These are phyloP conservation scores for Aureobasidium sp. DNA, from an alignment of 2,329 filamentous ascomycete genomes.

Conservation along the genomic window DNA sequence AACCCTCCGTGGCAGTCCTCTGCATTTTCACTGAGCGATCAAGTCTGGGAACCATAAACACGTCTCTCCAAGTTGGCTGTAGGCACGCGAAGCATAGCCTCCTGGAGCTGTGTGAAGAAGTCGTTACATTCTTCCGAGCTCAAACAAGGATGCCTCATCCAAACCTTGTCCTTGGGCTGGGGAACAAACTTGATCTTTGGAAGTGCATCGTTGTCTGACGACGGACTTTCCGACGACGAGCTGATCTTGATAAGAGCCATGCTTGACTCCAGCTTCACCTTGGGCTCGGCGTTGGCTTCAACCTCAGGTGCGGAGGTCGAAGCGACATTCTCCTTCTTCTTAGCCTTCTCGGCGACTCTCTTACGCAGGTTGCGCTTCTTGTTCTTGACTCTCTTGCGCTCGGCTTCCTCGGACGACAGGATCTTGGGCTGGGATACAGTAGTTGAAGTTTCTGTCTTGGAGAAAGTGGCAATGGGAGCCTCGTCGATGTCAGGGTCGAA, in stretches of 20 bases:
- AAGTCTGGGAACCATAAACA: background rate
- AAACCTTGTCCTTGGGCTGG: background rate
- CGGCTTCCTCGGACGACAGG: background rate
- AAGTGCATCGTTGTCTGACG: background rate
- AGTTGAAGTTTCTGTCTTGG: background rate
- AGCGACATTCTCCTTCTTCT: background rate
- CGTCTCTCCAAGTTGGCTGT: background rate
- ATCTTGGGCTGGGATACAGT: background rate
- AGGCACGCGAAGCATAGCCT: background rate
- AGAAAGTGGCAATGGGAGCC: background rate
- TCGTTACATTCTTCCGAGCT: background rate
- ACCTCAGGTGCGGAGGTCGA: background rate
- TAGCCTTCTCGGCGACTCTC: background rate
- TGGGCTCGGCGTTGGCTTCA: background rate
- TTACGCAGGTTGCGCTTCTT: conserved; percentile 7
- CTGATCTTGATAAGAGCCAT: background rate
- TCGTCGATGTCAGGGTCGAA: background rate
- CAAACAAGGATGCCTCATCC: background rate
- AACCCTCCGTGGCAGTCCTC: background rate
- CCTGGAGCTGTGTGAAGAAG: background rate
- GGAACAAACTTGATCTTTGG: background rate
- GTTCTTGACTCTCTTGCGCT: conserved; percentile 1
- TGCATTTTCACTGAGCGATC: background rate
- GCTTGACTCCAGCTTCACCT: background rate
- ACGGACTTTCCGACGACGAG: background rate